These are phyloP conservation scores for Gomphus bonarii DNA, from an alignment of 1,284 basidiomycete species.

Conservation along the genomic window DNA sequence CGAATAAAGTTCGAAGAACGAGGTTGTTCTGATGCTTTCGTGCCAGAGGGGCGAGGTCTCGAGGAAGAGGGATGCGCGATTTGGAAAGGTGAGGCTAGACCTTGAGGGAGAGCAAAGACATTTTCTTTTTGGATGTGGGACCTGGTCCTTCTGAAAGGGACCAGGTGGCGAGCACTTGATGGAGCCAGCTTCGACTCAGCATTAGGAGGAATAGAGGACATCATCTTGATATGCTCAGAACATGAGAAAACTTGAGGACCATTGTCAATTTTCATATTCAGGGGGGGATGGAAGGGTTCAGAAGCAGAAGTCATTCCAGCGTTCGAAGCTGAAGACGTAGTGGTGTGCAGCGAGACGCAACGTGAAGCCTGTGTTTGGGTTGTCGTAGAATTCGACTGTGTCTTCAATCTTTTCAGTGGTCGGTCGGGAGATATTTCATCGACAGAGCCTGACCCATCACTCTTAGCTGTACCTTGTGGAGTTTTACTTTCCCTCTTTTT, in stretches of 20 bases:
- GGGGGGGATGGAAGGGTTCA: not conserved
- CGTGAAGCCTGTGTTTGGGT: not conserved
- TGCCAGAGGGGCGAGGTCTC: not conserved
- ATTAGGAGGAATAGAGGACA: not conserved
- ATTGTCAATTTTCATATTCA: not conserved
- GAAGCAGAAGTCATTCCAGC: not conserved
- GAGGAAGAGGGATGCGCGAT: not conserved
- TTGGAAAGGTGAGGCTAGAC: slow-evolving; percentile 1
- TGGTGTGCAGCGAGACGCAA: not conserved
- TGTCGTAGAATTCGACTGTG: not conserved
- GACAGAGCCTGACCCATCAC: not conserved
- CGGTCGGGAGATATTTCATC: too few relatives aligned
- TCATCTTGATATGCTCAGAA: not conserved
- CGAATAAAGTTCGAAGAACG: slow-evolving; percentile 2
- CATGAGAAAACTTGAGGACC: not conserved
- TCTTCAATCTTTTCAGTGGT: not conserved
- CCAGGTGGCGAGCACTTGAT: not conserved
- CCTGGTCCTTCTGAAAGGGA: not conserved
- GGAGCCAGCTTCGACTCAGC: not conserved
- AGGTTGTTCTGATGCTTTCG: not conserved
- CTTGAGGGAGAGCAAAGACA: not conserved
- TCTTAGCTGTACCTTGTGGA: not conserved
- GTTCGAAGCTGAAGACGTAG: not conserved
- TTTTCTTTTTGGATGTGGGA: slow-evolving; percentile 11
- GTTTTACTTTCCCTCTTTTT: not conserved